Conservation (phyloP, 2,329 filamentous ascomycete species). For the Periconia sp. region DNA sequence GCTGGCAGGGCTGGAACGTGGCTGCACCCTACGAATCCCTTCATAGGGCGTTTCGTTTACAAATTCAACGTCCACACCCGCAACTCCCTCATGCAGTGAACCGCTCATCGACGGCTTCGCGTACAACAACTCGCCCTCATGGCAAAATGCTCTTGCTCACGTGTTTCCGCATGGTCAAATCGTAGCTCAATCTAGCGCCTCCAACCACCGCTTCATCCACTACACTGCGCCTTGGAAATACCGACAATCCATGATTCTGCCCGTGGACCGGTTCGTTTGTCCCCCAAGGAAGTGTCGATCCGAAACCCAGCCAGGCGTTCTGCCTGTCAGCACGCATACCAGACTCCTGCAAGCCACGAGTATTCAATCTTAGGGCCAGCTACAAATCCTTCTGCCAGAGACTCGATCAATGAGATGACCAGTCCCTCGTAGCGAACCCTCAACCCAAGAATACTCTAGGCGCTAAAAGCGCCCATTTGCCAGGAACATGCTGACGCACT, state of each 20-base stretch:
- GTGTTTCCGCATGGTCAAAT: not conserved
- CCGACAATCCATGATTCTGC: conserved; percentile 14
- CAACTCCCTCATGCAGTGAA: not conserved
- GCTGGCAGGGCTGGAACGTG: not conserved
- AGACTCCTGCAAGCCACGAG: conserved; percentile 7
- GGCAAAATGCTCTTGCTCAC: no score
- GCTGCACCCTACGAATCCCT: not conserved
- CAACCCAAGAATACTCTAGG: conserved; percentile 2
- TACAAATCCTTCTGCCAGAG: conserved; percentile 14
- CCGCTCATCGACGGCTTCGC: not conserved
- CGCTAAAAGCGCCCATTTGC: conserved; percentile 4
- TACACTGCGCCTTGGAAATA: no score
- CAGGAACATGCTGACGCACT: conserved; percentile 9
- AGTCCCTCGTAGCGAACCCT: conserved; percentile 2
- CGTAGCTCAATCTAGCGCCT: no score
- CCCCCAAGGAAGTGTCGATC: conserved; percentile 8
- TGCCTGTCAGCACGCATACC: conserved; percentile 4
- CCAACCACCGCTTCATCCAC: no score
- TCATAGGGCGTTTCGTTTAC: not conserved
- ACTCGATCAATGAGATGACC: conserved; percentile 18
- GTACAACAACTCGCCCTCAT: not conserved
- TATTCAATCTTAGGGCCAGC: conserved; percentile 3
- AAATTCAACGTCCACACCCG: not conserved
- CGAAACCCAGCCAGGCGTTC: conserved; percentile 9
- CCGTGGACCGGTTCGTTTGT: conserved; percentile 11